Evolutionary conservation across 2,329 filamentous ascomycete genomes (phyloP), one percentile per base, ranked within the genome.

Genomic region (Fusarium virguliforme): DNA sequence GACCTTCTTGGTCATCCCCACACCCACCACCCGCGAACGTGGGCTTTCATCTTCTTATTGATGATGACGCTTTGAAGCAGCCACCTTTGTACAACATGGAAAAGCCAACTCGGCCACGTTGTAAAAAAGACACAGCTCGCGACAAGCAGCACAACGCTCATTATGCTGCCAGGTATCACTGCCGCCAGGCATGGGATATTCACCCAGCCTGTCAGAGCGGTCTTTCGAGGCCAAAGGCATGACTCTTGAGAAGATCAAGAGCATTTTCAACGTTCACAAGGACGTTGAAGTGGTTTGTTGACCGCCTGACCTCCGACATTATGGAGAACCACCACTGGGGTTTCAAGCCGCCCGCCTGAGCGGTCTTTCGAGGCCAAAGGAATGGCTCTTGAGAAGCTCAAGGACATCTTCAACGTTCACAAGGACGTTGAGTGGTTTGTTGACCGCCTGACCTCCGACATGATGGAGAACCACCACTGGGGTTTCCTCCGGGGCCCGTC

Each of bases 211-310:
- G 2, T 34, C 4, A 3, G 22, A 56, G 1, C 62, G 54, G 50
- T 71, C 6, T 34, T 13, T 5, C 30, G 24, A 0, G 9, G 22
- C 1, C 28, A 40, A 5, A 15, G 28, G 0, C 46, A 50, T 71
- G 35, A 61, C 22, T 0, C 38, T 68, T 1, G 26, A 54, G 4
- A 48, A 34, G 6, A 32, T 71, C 35, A 24, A 62, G 4, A 10
- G 43, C 3, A 64, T 60, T 37, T 70, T 61, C 61, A 24, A 22
- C 7, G 28, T 71, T 7, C 64, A 70, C 4, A 30, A 55, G 15
- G 48, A 51, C 4, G 46, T 68, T 6, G 43, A 18, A 55, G 46
- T 70, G 58, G 18, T 60, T 70, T 10, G 46, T 40, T 24, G 5
- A 58, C 5, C 43, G 41, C 0, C 46, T 70, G 3, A 32, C 67